These are phyloP conservation scores for Colletotrichum sidae DNA, from an alignment of 2,329 filamentous ascomycete genomes.

Conservation along the genomic window DNA sequence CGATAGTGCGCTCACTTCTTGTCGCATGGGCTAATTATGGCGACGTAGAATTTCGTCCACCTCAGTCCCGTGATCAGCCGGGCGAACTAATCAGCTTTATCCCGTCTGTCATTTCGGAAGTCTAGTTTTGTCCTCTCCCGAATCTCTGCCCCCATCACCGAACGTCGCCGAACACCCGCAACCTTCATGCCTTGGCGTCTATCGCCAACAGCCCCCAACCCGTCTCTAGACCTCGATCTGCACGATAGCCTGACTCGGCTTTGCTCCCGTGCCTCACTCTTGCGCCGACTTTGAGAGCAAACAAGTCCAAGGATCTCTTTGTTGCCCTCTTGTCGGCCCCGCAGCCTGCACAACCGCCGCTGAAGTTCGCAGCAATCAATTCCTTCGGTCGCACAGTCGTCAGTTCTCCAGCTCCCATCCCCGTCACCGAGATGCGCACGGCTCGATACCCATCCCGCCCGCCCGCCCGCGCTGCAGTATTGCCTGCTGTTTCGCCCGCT, in stretches of 20 bases:
- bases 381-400: constrained; percentile 21
- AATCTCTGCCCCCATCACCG: constrained; percentile 38
- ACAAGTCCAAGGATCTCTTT: constrained; percentile 9
- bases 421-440: constrained; percentile 26
- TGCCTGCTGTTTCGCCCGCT: constrained; percentile 19
- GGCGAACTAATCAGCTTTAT: constrained; percentile 22
- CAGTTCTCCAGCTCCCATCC: constrained; percentile 7
- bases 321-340: constrained; percentile 12
- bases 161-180: constrained; percentile 7
- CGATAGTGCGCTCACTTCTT: constrained; percentile 11
- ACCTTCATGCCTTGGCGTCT: constrained; percentile 16
- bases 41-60: background rate
- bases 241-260: constrained; percentile 7
- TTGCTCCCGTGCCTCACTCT: constrained; percentile 9
- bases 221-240: constrained; percentile 7
- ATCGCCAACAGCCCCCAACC: constrained; percentile 18
- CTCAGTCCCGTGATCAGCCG: background rate
- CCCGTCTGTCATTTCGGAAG: background rate
- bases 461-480: constrained; percentile 23
- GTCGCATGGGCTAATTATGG: constrained; percentile 31
- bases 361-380: constrained; percentile 13
- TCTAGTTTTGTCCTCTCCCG: constrained; percentile 17
- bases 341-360: constrained; percentile 10
- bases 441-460: constrained; percentile 33
- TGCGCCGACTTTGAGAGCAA: constrained; percentile 4